phyloP scores from a whole-genome alignment of 257 asterid species.

The Orobanche coerulescens region DNA sequence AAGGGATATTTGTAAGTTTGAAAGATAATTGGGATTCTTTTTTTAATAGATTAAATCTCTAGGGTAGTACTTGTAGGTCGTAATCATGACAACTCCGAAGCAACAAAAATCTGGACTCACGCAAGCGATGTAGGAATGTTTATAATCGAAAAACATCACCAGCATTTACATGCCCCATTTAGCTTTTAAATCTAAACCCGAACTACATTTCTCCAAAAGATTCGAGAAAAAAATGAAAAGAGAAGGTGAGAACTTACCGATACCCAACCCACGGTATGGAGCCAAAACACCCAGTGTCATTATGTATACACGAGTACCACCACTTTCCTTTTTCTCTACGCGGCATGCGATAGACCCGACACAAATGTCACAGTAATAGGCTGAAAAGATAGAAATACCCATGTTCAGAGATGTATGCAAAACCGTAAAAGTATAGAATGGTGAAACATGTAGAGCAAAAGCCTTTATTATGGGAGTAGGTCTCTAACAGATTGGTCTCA shows the following conservation, averaged over 20 bases:
- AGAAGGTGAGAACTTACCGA: slow-evolving; percentile 29
- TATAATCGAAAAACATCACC: neutral
- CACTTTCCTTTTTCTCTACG: slow-evolving; percentile 87
- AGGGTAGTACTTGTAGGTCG: too few species aligned
- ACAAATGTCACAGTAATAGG: slow-evolving; percentile 87
- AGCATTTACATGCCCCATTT: neutral
- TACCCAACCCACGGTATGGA: slow-evolving; percentile 51
- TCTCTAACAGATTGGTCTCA: too few species aligned
- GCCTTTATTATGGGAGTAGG: slow-evolving; percentile 4
- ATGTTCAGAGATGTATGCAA: slow-evolving; percentile 10
- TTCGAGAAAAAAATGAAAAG: neutral
- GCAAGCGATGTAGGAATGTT: neutral
- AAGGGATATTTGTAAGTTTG: neutral
- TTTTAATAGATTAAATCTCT: too few species aligned
- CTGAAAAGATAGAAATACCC: slow-evolving; percentile 33
- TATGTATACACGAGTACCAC: slow-evolving; percentile 67
- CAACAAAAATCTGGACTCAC: neutral
- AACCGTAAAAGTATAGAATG: neutral
- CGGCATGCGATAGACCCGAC: slow-evolving; percentile 96
- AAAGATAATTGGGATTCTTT: too few species aligned
- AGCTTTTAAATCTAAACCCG: neutral
- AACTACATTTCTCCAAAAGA: neutral
- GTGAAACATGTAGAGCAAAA: neutral
- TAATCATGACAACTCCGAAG: neutral
- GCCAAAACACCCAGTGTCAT: slow-evolving; percentile 76